These are phyloP conservation scores for Lipomyces spencermartinsiae DNA, from an alignment of 805 yeast species.

Conservation along the genomic window DNA sequence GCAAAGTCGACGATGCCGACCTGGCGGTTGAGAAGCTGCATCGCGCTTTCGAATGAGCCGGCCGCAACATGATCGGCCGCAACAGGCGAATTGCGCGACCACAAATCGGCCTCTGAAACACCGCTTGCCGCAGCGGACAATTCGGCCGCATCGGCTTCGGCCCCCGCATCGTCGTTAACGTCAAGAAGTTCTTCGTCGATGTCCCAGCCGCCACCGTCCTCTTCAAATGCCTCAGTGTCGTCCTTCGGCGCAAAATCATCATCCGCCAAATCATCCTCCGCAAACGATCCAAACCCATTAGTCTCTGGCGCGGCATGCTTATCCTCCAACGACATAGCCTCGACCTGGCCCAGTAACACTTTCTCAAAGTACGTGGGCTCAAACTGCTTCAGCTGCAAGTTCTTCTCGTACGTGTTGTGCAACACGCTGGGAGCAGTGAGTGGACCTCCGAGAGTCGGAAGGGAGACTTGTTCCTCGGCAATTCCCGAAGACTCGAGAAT, in stretches of 20 bases:
- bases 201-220: constrained; percentile 43
- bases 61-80: constrained; percentile 95
- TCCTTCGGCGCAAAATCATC: constrained; percentile 36
- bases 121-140: constrained; percentile 48
- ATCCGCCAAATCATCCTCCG: constrained; percentile 40
- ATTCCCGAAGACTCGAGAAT: constrained; percentile 75
- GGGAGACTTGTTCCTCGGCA: constrained; percentile 63
- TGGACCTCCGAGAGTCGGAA: constrained; percentile 58
- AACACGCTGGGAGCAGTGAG: constrained; percentile 56
- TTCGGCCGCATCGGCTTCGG: constrained; percentile 59
- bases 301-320: constrained; percentile 41
- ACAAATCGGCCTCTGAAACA: constrained; percentile 66
- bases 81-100: constrained; percentile 88
- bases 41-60: constrained; percentile 95
- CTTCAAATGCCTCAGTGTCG: constrained; percentile 41
- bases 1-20: constrained; percentile 84
- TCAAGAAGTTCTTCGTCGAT: constrained; percentile 51
- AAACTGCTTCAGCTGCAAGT: constrained; percentile 85
- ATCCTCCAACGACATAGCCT: constrained; percentile 62
- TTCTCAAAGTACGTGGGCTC: constrained; percentile 82
- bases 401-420: constrained; percentile 52
- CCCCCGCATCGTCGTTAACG: constrained; percentile 53
- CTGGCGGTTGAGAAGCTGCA: constrained; percentile 88
- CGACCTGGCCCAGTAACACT: constrained; percentile 80
- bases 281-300: constrained; percentile 40